Evolutionary conservation across 2,329 filamentous ascomycete species (phyloP), one percentile per base, ranked within the genome.

Genomic region (Talaromyces sp.): DNA sequence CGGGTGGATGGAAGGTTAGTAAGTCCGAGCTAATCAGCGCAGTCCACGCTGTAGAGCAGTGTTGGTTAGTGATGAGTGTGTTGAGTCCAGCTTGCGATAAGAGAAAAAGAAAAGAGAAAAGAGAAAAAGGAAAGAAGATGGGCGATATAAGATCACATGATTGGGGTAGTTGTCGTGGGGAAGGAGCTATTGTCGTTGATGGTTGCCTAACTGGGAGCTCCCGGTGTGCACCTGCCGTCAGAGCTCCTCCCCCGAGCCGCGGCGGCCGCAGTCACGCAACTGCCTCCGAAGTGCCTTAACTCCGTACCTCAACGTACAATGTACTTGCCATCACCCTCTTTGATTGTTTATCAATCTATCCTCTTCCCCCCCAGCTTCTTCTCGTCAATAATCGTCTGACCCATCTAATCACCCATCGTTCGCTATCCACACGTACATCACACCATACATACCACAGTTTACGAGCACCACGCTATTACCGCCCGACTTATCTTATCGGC

Each of bases 151-250:
- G 19, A 53, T 53, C 61, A 63, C 49, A 63, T 63, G 61, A 63
- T 63, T 53, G 60, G 49, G 29, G 38, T 51, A 27, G 11, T 47
- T 13, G 47, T 51, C 47, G 60, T 36, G 60, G 60, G 45, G 43
- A 61, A 61, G 59, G 36, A 40, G 60, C 45, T 25, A 54, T 54
- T 22, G 45, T 54, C 53, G 53, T 38, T 56, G 8, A 5, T 56
- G 29, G 31, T 31, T 63, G 61, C 61, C 61, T 58, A 63, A 58
- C 49, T 63, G 49, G 43, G 61, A 54, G 22, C 38, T 63, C 25
- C 53, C 61, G 61, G 61, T 63, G 61, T 63, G 61, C 49, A 10
- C 27, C 27, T 25, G 22, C 19, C 11, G 22, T 22, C 43, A 49
- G 45, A 49, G 45, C 45, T 49, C 49, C 34, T 63, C 56, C 56